phyloP scores from a whole-genome alignment of 805 yeast genomes.

The Saturnispora serradocipensis region DNA sequence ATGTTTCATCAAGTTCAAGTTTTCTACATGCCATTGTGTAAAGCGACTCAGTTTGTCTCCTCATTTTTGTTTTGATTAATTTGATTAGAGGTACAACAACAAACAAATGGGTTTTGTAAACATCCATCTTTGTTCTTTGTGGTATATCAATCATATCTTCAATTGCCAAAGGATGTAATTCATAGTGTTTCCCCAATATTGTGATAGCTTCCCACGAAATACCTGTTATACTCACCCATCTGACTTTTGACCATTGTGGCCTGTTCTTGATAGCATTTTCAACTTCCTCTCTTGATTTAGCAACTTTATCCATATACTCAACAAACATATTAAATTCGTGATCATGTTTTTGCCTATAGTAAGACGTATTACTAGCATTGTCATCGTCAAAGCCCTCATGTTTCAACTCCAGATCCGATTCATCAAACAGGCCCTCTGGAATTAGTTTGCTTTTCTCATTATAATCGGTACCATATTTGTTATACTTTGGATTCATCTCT shows the following conservation, averaged over 20 bases:
- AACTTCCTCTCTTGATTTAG: constrained; percentile 23
- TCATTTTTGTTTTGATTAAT: constrained; percentile 27
- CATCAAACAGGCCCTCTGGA: constrained; percentile 7
- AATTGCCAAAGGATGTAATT: constrained; percentile 45
- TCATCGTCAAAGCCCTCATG: constrained; percentile 4
- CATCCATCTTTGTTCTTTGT: constrained; percentile 48
- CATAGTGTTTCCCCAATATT: constrained; percentile 34
- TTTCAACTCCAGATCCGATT: constrained; percentile 7
- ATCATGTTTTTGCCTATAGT: background rate
- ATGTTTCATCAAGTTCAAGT: background rate
- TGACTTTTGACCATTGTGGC: constrained; percentile 41
- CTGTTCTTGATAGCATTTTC: constrained; percentile 24
- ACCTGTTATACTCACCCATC: constrained; percentile 54
- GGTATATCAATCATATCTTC: constrained; percentile 60
- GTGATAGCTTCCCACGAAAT: constrained; percentile 53
- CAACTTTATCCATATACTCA: constrained; percentile 14
- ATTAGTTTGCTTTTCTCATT: background rate
- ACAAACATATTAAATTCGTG: constrained; percentile 6
- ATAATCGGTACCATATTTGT: constrained; percentile 10
- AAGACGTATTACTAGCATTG: background rate
- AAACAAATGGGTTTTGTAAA: constrained; percentile 43
- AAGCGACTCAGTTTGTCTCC: constrained; percentile 1
- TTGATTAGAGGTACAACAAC: constrained; percentile 46
- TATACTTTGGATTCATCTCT: constrained; percentile 17
- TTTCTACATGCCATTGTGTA: background rate